Percentiles rank a stretch among this genome's conserved stretches.
These are phyloP conservation scores for Trametes gibbosa DNA, from an alignment of 768 basidiomycete species.

Conservation along the genomic window DNA sequence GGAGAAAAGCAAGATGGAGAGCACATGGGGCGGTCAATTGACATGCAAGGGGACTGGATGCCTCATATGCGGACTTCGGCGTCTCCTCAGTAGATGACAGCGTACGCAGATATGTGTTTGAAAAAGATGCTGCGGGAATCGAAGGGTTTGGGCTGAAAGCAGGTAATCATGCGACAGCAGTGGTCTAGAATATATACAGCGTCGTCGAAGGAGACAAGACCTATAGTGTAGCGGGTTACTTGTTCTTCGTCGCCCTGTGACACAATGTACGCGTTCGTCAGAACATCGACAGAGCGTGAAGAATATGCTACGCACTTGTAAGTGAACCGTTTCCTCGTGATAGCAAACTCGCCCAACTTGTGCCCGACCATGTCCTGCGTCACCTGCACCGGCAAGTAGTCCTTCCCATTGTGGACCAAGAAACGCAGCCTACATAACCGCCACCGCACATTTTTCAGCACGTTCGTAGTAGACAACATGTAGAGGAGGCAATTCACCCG, in stretches of 20 bases:
- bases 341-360: constrained; percentile 93
- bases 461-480: neutral
- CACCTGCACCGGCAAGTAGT: constrained; percentile 80
- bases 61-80: too few relatives aligned
- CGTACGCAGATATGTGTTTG: too few relatives aligned
- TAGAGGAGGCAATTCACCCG: constrained; percentile 54
- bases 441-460: neutral
- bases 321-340: constrained; percentile 83
- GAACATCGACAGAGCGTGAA: neutral
- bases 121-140: too few relatives aligned
- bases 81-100: too few relatives aligned
- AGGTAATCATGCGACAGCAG: neutral
- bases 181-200: constrained; percentile 8
- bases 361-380: constrained; percentile 99
- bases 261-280: neutral
- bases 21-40: too few relatives aligned
- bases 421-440: constrained; percentile 64
- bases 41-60: too few relatives aligned
- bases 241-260: constrained; percentile 42
- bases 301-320: constrained; percentile 63
- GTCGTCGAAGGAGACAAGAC: neutral
- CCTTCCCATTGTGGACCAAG: constrained; percentile 91
- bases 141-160: neutral
- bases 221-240: constrained; percentile 25
- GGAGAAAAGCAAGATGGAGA: too few relatives aligned